These are phyloP conservation scores for Filobasidium floriforme DNA, from an alignment of 768 basidiomycete genomes.

Conservation along the genomic window DNA sequence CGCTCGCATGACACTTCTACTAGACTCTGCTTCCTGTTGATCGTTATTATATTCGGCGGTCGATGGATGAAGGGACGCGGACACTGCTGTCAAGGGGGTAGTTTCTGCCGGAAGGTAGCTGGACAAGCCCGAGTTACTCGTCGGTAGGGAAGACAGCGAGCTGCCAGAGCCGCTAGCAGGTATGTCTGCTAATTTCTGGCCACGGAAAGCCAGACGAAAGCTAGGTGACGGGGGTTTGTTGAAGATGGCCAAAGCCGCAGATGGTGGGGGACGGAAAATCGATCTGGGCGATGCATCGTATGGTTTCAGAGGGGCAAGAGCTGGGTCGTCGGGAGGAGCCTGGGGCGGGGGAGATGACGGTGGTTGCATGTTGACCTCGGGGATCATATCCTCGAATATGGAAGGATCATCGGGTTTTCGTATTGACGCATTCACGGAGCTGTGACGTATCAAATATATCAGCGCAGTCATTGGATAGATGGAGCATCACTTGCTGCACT, in stretches of 20 bases:
- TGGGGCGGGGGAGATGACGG: background rate
- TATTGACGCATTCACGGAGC: background rate
- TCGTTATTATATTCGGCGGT: background rate
- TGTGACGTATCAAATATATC: too few species aligned
- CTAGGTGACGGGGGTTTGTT: constrained; percentile 21
- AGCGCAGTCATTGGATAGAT: background rate
- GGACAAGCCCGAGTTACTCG: background rate
- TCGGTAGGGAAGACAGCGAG: background rate
- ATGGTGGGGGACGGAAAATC: constrained; percentile 23
- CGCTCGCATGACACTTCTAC: background rate
- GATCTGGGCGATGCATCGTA: constrained; percentile 17
- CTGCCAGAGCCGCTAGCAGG: background rate
- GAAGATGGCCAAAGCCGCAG: constrained; percentile 24
- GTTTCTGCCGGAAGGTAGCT: background rate
- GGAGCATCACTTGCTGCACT: background rate
- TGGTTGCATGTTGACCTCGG: constrained; percentile 1
- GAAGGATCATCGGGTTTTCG: background rate
- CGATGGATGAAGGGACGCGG: background rate
- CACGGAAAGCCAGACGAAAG: constrained; percentile 8
- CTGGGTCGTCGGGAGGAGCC: background rate
- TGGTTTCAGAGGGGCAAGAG: background rate
- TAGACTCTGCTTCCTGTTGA: background rate
- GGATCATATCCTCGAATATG: background rate
- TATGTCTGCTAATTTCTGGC: background rate
- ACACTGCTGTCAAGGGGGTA: constrained; percentile 1